A percentile compares a stretch with the other conserved stretches of the same genome.
phyloP scores from a whole-genome alignment of 805 yeast genomes.

The Ogataea corticis region DNA sequence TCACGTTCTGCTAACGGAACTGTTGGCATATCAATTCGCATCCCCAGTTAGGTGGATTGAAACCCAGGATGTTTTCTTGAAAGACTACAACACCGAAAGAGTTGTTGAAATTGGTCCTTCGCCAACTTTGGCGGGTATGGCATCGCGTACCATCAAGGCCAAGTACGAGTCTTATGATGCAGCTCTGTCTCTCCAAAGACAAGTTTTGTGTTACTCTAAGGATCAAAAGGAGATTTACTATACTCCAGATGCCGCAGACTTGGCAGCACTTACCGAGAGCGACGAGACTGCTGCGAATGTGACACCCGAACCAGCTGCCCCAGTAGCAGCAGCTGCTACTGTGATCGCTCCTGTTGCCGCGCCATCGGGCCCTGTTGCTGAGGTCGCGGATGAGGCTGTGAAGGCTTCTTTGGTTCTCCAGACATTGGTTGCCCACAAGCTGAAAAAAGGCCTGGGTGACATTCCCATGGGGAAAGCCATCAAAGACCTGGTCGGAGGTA shows the following conservation, averaged over 20 bases:
- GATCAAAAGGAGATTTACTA: slow-evolving; percentile 96
- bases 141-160: slow-evolving; percentile 90
- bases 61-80: slow-evolving; percentile 96
- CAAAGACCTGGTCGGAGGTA: slow-evolving; percentile 97
- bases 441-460: slow-evolving; percentile 86
- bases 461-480: slow-evolving; percentile 89
- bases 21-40: slow-evolving; percentile 97
- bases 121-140: slow-evolving; percentile 98
- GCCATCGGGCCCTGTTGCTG: slow-evolving; percentile 77
- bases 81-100: slow-evolving; percentile 92
- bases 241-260: slow-evolving; percentile 74
- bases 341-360: slow-evolving; percentile 60
- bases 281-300: slow-evolving; percentile 36
- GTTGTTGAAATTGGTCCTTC: slow-evolving; percentile 99
- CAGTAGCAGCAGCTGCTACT: slow-evolving; percentile 34
- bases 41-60: slow-evolving; percentile 99
- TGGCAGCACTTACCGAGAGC: slow-evolving; percentile 38
- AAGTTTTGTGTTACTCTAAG: slow-evolving; percentile 92
- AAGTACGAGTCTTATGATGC: slow-evolving; percentile 98
- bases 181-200: slow-evolving; percentile 90
- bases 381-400: slow-evolving; percentile 87
- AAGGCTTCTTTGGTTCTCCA: slow-evolving; percentile 81
- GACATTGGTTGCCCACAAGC: slow-evolving; percentile 90
- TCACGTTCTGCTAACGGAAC: slow-evolving; percentile 89
- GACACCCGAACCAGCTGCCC: slow-evolving; percentile 54